phyloP scores from a whole-genome alignment of 805 yeast species.

The Hanseniaspora jakobsenii region DNA sequence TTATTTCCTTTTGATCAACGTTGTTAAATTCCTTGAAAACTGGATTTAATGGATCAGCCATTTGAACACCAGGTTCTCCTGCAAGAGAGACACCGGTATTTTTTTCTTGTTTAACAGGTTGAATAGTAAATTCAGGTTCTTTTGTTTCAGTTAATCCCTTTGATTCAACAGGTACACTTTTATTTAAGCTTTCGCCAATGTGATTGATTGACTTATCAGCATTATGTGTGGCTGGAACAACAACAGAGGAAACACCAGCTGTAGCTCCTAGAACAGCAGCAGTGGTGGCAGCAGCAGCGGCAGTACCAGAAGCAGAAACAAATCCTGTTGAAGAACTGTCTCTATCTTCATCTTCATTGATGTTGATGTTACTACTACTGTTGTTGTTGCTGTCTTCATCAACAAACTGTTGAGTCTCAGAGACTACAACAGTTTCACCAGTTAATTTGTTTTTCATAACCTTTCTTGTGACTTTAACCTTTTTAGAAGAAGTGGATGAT shows the following conservation, averaged over 20 bases:
- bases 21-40: constrained; percentile 48
- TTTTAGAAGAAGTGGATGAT: constrained; percentile 17
- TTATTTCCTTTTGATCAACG: constrained; percentile 49
- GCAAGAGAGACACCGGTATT: constrained; percentile 28
- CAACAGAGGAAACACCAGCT: constrained; percentile 16
- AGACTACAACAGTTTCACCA: constrained; percentile 31
- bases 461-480: constrained; percentile 30
- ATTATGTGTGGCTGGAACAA: constrained; percentile 20
- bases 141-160: constrained; percentile 42
- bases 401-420: constrained; percentile 23
- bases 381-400: constrained; percentile 19
- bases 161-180: constrained; percentile 45
- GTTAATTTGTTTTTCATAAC: constrained; percentile 32
- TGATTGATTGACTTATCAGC: constrained; percentile 62
- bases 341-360: constrained; percentile 16
- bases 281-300: constrained; percentile 10
- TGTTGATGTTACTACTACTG: constrained; percentile 6
- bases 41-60: constrained; percentile 29
- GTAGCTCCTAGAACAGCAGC: constrained; percentile 16
- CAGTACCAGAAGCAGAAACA: constrained; percentile 19
- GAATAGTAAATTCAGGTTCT: constrained; percentile 30
- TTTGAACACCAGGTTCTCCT: constrained; percentile 39
- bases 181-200: constrained; percentile 19
- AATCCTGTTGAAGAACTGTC: constrained; percentile 17
- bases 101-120: constrained; percentile 8